A percentile compares a stretch with the other conserved stretches of the same genome.
Evolutionary conservation across 805 yeast species (phyloP).

Genomic region (Danielia reshetovae): DNA sequence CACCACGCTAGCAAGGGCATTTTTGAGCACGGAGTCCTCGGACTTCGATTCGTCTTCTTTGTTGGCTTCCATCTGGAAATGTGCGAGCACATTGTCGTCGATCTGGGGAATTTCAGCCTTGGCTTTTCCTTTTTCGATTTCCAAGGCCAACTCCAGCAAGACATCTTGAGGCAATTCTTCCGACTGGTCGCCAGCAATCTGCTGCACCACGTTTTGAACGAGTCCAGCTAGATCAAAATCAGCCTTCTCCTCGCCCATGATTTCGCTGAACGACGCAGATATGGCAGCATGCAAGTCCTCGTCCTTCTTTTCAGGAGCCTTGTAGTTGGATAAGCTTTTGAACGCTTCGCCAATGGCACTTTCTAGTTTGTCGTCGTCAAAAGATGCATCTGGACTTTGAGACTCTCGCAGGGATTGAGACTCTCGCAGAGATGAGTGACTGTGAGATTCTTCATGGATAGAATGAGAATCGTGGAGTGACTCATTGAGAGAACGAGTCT

Average conservation of each 20-base stretch:
- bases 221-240: slow-evolving; percentile 17
- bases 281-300: slow-evolving; percentile 18
- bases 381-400: neutral
- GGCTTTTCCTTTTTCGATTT: slow-evolving; percentile 18
- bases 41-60: slow-evolving; percentile 15
- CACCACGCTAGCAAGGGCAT: slow-evolving; percentile 12
- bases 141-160: slow-evolving; percentile 26
- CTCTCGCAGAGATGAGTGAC: no score
- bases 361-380: slow-evolving; percentile 7
- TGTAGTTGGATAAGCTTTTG: neutral
- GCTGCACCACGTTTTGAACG: slow-evolving; percentile 25
- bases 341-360: slow-evolving; percentile 8
- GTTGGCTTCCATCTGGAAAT: slow-evolving; percentile 32
- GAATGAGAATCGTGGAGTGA: neutral
- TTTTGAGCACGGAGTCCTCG: slow-evolving; percentile 6
- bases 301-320: slow-evolving; percentile 9
- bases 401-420: no score
- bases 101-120: slow-evolving; percentile 26
- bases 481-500: neutral
- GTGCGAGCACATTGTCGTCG: slow-evolving; percentile 34
- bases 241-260: slow-evolving; percentile 1
- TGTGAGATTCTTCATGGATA: neutral
- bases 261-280: slow-evolving; percentile 17
- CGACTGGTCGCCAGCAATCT: slow-evolving; percentile 16
- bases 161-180: slow-evolving; percentile 19